Evolutionary conservation across 805 yeast genomes (phyloP).

Genomic region (Schwanniomyces occidentalis): DNA sequence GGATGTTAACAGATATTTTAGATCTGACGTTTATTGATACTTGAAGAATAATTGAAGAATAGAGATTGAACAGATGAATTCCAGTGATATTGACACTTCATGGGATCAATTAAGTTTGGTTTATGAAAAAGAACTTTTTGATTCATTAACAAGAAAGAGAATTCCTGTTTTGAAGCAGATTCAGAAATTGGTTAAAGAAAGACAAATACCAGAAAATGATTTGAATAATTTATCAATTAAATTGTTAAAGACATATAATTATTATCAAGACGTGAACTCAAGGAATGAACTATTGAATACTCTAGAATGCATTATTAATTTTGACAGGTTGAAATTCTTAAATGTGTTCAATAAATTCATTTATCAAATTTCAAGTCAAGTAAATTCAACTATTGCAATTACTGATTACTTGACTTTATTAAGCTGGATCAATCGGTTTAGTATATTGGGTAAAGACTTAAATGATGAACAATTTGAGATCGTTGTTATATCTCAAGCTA

Average conservation of each 20-base stretch:
- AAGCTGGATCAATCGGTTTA: slow-evolving; percentile 53
- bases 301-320: slow-evolving; percentile 35
- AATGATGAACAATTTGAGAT: slow-evolving; percentile 20
- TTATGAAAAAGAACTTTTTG: slow-evolving; percentile 20
- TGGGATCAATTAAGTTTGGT: slow-evolving; percentile 18
- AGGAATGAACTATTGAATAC: slow-evolving; percentile 41
- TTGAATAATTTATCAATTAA: slow-evolving; percentile 20
- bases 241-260: slow-evolving; percentile 49
- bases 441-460: slow-evolving; percentile 11
- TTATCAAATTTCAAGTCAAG: slow-evolving; percentile 24
- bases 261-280: slow-evolving; percentile 53
- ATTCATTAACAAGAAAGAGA: slow-evolving; percentile 39
- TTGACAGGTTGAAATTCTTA: slow-evolving; percentile 29
- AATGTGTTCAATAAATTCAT: slow-evolving; percentile 42
- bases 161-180: slow-evolving; percentile 32
- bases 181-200: slow-evolving; percentile 24
- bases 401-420: slow-evolving; percentile 58
- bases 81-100: background rate
- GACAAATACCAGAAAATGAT: slow-evolving; percentile 17
- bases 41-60: too few relatives aligned
- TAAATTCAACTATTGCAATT: slow-evolving; percentile 43
- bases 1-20: too few relatives aligned
- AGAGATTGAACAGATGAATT: too few relatives aligned
- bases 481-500: slow-evolving; percentile 31
- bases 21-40: too few relatives aligned